Conservation (phyloP, 768 basidiomycete species). For the Artomyces pyxidatus region DNA sequence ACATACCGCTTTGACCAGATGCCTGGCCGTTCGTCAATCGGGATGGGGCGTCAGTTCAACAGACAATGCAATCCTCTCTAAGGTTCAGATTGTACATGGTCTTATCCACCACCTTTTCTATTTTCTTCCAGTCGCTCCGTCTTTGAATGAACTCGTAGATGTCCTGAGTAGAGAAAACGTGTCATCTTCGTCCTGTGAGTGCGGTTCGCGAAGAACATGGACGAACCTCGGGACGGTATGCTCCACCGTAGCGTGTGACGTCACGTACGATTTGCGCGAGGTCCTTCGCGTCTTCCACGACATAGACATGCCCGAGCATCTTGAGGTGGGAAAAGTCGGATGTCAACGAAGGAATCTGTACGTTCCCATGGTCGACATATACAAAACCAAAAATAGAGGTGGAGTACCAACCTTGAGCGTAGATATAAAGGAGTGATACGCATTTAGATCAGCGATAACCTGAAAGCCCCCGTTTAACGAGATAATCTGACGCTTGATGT, state of each 20-base stretch:
- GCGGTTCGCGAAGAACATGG: too few species aligned
- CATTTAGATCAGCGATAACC: conserved; percentile 92
- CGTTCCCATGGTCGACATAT: not conserved
- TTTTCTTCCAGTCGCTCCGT: conserved; percentile 96
- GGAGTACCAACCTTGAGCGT: conserved; percentile 61
- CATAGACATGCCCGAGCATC: conserved; percentile 95
- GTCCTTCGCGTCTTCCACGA: conserved; percentile 94
- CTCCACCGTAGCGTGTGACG: conserved; percentile 91
- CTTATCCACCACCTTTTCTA: conserved; percentile 93
- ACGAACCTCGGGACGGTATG: conserved; percentile 86
- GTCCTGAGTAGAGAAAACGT: too few species aligned
- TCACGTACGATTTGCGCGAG: conserved; percentile 94
- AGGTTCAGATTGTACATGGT: conserved; percentile 91
- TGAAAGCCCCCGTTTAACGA: conserved; percentile 92
- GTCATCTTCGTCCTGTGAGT: too few species aligned
- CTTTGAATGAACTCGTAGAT: conserved; percentile 95
- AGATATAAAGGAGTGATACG: conserved; percentile 83
- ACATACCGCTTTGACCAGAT: not conserved
- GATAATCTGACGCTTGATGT: conserved; percentile 95
- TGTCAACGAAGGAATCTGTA: conserved; percentile 66
- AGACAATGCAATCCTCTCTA: conserved; percentile 78
- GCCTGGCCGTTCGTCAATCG: not conserved
- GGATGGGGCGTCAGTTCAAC: conserved; percentile 15
- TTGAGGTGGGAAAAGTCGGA: conserved; percentile 91
- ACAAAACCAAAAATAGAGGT: not conserved